Evolutionary conservation across 2,329 filamentous ascomycete species (phyloP), one percentile per base, ranked within the genome.

Genomic region (Coniochaeta pulveracea): DNA sequence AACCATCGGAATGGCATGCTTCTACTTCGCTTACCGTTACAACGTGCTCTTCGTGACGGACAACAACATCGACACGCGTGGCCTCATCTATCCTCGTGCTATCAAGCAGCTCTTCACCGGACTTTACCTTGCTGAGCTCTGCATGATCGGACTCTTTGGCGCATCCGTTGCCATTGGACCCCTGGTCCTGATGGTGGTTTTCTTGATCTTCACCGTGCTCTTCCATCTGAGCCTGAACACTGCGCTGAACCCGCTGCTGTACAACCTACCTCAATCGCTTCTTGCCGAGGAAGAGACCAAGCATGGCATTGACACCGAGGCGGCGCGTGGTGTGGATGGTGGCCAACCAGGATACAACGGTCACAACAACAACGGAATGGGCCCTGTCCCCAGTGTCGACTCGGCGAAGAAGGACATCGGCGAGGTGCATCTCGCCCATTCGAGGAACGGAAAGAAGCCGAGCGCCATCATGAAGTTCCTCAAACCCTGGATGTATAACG

Each of bases 11-110:
- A 71, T 95, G 38, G 74, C 68, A 15, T 63, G 91, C 26, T 88
- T 94, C 57, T 93, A 93, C 52, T 63, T 89, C 34, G 83, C 86
- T 30, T 94, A 85, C 66, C 75, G 83, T 12, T 94, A 96, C 66
- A 93, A 94, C 51, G 59, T 96, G 35, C 69, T 95, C 32, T 95
- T 85, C 54, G 85, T 94, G 22, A 80, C 78, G 33, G 83, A 93
- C 50, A 76, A 82, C 7, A 61, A 74, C 38, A 78, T 93, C 47
- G 86, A 95, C 51, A 93, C 84, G 23, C 85, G 93, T 49, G 88
- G 89, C 11, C 71, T 89, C 10, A 78, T 85, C 45, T 95, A 94
- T 50, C 80, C 85, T 1, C 80, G 80, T n/a, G 88, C 84, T 2
- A 64, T 96, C 33, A 80, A 93, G 52, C 88, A 95, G 37, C 73